Evolutionary conservation across 768 basidiomycete genomes (phyloP).

Genomic region (Russula abietina): DNA sequence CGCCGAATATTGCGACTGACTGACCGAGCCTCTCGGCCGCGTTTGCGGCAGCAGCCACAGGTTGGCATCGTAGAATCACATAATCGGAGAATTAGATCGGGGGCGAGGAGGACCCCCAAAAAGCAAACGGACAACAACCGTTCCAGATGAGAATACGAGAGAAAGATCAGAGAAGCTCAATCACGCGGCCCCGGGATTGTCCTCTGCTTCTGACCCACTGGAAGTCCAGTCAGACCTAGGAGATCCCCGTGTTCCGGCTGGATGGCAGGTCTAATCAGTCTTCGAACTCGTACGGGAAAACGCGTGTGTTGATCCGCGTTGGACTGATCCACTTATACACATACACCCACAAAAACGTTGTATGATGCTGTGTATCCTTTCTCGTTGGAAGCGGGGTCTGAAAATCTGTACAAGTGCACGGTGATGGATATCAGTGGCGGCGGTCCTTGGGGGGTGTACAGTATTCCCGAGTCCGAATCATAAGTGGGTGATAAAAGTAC

Average conservation of each 20-base stretch:
- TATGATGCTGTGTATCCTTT: neutral
- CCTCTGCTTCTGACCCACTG: neutral
- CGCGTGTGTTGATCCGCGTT: neutral
- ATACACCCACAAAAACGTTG: neutral
- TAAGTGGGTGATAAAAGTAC: neutral
- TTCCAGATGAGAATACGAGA: neutral
- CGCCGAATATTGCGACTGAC: neutral
- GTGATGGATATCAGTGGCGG: constrained; percentile 13
- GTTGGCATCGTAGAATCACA: neutral
- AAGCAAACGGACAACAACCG: neutral
- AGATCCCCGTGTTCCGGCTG: neutral
- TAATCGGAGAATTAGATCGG: neutral
- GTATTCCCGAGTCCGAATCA: no score
- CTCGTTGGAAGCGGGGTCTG: neutral
- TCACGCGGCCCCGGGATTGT: neutral
- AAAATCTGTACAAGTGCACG: neutral
- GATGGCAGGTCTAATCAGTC: neutral
- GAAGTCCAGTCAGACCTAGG: neutral
- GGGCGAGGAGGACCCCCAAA: neutral
- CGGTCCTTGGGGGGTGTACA: neutral
- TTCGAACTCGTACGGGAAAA: neutral
- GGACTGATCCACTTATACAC: neutral
- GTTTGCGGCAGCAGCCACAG: neutral
- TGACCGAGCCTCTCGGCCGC: neutral
- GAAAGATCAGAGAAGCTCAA: neutral